Base-by-base conservation (phyloP, 352 stramenopile species). In the Elongisporangium prolatum region DNA sequence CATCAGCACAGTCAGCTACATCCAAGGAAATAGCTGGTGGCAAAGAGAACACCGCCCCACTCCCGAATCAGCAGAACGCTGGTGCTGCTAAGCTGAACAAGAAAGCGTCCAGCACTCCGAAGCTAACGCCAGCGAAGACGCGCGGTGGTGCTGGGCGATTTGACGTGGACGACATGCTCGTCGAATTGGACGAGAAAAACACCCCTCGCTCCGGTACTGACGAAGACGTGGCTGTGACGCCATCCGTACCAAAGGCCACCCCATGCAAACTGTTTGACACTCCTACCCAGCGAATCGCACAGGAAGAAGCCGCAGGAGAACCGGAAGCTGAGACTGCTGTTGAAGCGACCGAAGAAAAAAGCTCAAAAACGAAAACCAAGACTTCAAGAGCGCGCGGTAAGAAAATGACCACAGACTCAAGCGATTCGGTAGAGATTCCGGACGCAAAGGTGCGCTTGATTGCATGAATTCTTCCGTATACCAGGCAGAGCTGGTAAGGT, bases 241-340 rank as follows among this genome's bases (percentile, higher is more conserved):
- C 61, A 38, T 50, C 55, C 21, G 60, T 60, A 14, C 58, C 59
- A 9, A 84, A 76, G 61, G 68, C 75, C 22, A 60, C 74, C 21
- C 52, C 71, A 7, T 77, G 67, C 34, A 85, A 74, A 28, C 59
- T 87, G 9, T 89, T 87, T 50, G 77, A 86, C 56, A 88, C 80
- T 0, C 77, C 79, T 7, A 77, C 77, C 49, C 68, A 69, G 50
- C 50, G 61, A 49, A 53, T 51, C n/a, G n/a, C 49, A 18, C 20
- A 16, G n/a, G 25, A 18, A 21, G 24, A 40, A 20, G 1, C 2
- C 3, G 22, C 9, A 22, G 34, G 24, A 14, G 56, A 60, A 17
- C 48, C 59, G 14, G 59, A 50, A 50, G 52, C 53, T 48, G 25
- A 59, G 14, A 52, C 64, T 53, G 49, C 69, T 57, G 49, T 67